Base-by-base conservation (phyloP, 2,329 filamentous ascomycete species). In the Aspergillus udagawae region DNA sequence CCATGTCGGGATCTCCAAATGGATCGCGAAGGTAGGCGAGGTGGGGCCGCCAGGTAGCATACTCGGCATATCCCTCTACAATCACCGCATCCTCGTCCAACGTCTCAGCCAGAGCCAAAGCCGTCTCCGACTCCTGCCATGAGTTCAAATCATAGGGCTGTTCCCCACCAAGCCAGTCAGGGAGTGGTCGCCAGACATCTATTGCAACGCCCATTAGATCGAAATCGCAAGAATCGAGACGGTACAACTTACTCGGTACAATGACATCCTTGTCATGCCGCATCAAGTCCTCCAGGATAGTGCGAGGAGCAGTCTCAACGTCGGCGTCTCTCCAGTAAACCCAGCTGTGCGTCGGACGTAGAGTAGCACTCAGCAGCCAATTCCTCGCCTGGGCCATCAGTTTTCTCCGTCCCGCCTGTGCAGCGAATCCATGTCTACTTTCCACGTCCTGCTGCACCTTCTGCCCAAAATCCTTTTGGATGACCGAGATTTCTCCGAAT, bases 281-380 rank as follows among this genome's bases (percentile, higher is more conserved):
- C 94, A 99, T 99, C 54, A 99, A 79, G 77, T 99, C 94, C 72
- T 99, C 94, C 61, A 99, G 78, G 66, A 99, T 97, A 0, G 94
- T 97, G 70, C 93, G 94, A 0, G 94, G 94, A 2, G 94, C 94
- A 1, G 94, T 99, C 76, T 97, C 92, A 8, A 99, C 94, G 76
- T 99, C 94, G 25, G 96, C 94, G 77, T 99, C 94, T 75, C 94
- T 87, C 94, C 94, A 99, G 73, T 99, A 99, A 9, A 99, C 94
- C 94, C 94, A 99, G 63, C 92, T 97, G 73, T 99, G 94, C 53
- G 94, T 95, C 1, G 94, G 94, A 47, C 94, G 86, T 54, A 99
- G 79, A 23, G 94, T 93, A 44, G 94, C 93, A 68, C 92, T 97
- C 56, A 99, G 78, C 53, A 99, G 81, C 94, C 94, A 99, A 76